Base-by-base conservation (phyloP, 2,329 filamentous ascomycete species). In the Epichloe bromicola region DNA sequence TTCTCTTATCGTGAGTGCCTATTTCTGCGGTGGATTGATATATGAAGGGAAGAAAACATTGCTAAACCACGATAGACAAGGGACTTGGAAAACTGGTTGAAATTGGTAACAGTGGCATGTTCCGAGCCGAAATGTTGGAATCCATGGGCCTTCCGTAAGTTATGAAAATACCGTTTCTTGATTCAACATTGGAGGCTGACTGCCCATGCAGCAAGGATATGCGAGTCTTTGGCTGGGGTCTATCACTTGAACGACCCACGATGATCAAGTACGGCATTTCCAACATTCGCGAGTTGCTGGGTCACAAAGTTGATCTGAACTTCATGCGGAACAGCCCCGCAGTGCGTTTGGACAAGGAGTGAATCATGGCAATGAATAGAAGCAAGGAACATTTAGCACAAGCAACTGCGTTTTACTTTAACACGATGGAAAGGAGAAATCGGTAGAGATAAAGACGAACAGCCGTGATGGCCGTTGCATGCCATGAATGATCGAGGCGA, bases 71-170 rank as follows among this genome's bases (percentile, higher is more conserved):
- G 4, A 23, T 12, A 53, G 53, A 97, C 74, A 80, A 85, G 62
- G 91, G 89, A 3, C 73, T 96, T 47, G 80, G 80, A 61, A 95
- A 95, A 74, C 85, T 94, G 72, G 88, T 97, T 26, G 93, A 97
- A 73, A 97, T 97, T 65, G 93, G 93, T 54, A 97, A 98, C 73
- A 91, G 85, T 60, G 93, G 93, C 56, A 97, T 98, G 90, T 98
- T 98, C 82, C 79, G 93, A 58, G 90, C 93, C 2, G 93, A 98
- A 71, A 96, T 97, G 91, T 70, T 96, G 63, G 86, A 95, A 70
- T 76, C 89, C 5, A 95, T 96, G 90, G 91, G 91, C 36, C 70
- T 97, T 62, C 90, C 90, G 53, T 54, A 50, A 45, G 53, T 45
- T 12, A 40, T 7, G n/a, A 8, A 15, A 15, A 5, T 14, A 12